These are phyloP conservation scores for Dissophora ornata DNA, from an alignment of 192 early-diverging fungal genomes.

Conservation along the genomic window DNA sequence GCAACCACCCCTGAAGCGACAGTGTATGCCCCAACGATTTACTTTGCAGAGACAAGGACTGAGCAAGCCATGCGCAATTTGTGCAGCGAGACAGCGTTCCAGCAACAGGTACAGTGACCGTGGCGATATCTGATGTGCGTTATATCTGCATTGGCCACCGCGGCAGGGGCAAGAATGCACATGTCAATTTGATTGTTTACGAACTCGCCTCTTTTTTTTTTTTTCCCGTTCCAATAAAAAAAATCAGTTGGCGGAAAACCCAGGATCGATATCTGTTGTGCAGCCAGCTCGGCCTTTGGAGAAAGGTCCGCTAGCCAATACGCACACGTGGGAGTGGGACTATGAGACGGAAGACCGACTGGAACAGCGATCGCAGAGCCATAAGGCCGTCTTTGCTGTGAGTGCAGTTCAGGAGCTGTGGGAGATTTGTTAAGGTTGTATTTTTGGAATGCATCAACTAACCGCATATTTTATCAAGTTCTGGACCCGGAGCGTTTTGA, in stretches of 20 bases:
- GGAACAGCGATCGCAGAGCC: constrained; percentile 3
- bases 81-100: constrained; percentile 16
- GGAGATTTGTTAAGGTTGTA: background rate
- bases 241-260: constrained; percentile 8
- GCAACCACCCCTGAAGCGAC: constrained; percentile 7
- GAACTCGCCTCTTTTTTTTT: background rate
- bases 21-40: constrained; percentile 14
- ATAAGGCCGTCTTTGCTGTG: constrained; percentile 45
- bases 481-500: constrained; percentile 3
- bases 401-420: background rate
- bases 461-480: constrained; percentile 18
- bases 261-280: constrained; percentile 19
- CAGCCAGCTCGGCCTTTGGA: background rate
- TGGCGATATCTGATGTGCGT: too few relatives aligned
- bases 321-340: constrained; percentile 23
- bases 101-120: constrained; percentile 44
- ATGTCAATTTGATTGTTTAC: too few relatives aligned
- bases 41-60: constrained; percentile 37
- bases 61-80: constrained; percentile 25
- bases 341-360: background rate
- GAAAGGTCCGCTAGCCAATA: background rate
- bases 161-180: too few relatives aligned
- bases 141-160: too few relatives aligned
- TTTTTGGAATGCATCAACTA: background rate
- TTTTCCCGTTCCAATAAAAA: background rate